These are phyloP conservation scores for Stevia rebaudiana DNA, from an alignment of 140 eudicot species.

Conservation along the genomic window DNA sequence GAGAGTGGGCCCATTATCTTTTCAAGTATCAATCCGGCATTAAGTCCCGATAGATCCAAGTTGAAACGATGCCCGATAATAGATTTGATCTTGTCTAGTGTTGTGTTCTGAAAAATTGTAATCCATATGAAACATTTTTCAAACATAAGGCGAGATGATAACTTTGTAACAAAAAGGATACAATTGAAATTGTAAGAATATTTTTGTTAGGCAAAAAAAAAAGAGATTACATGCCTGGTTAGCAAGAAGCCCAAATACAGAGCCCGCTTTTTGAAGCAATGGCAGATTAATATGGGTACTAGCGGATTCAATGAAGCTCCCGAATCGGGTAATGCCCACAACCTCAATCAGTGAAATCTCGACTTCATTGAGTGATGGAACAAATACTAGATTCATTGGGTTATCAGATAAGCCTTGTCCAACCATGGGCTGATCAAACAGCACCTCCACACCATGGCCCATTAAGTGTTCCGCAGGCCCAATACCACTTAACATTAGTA, in stretches of 20 bases:
- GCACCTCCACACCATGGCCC: slow-evolving; percentile 36
- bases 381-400: slow-evolving; percentile 62
- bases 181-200: too few relatives aligned
- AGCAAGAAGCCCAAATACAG: slow-evolving; percentile 14
- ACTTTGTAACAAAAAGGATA: too few relatives aligned
- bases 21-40: slow-evolving; percentile 65
- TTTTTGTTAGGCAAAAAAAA: too few relatives aligned
- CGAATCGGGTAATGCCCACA: slow-evolving; percentile 75
- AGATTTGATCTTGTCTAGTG: slow-evolving; percentile 10
- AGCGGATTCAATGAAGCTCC: slow-evolving; percentile 60
- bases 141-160: too few relatives aligned
- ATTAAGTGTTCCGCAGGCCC: slow-evolving; percentile 50
- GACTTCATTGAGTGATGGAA: slow-evolving; percentile 48
- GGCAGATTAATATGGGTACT: slow-evolving; percentile 42
- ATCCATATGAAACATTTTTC: too few relatives aligned
- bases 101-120: slow-evolving; percentile 19
- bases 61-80: slow-evolving; percentile 1
- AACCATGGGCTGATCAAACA: slow-evolving; percentile 63
- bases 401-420: slow-evolving; percentile 82
- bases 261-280: slow-evolving; percentile 21
- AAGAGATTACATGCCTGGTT: slow-evolving; percentile 42
- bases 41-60: slow-evolving; percentile 12
- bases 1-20: slow-evolving; percentile 75
- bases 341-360: slow-evolving; percentile 66
- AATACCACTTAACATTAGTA: slow-evolving; percentile 68